Base-by-base conservation (phyloP, 2,329 filamentous ascomycete genomes). In the Fusarium sp. region DNA sequence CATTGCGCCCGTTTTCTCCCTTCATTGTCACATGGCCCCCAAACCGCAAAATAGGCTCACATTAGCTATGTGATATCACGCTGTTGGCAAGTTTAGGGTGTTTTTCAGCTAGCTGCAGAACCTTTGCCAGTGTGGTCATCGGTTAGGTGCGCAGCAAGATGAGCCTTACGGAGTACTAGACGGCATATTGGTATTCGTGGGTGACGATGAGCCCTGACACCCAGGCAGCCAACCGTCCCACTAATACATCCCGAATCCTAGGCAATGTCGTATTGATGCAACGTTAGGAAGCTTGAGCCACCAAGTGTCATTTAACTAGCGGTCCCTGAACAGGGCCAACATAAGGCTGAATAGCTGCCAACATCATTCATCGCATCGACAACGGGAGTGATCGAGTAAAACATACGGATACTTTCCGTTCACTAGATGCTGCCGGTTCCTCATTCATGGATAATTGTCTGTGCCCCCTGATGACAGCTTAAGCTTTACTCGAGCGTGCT, bases 261-360 rank as follows among this genome's bases (percentile, higher is more conserved):
- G 17, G 15, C 17, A 20, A 37, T 35, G 54, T 60, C 22, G 20
- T 6, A 45, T 61, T 6, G 9, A 37, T 60, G 17, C 20, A 19
- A 61, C 39, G 22, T 20, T 11, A 17, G 8, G 7, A n/a, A 30
- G 33, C 45, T 35, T 6, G 25, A 41, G 39, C 33, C 58, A 63
- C 39, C 45, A 33, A 19, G 19, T 14, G 20, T 27, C 17, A 7
- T 32, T 4, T 32, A 30, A 44, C 30, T 7, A 49, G 44, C n/a
- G 27, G 50, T 22, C 14, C 40, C 19, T 3, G 30, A n/a, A 46
- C 9, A 10, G 45, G 33, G 17, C 20, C 23, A 43, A 22, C 7
- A 43, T 45, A 62, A 41, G 59, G 59, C 57, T 62, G 57, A 61
- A 32, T 3, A 1, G 7, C 19, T 6, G 13, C 4, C 7, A 22